phyloP scores from a whole-genome alignment of 2,329 filamentous ascomycete species.

The Alternaria brassicicola region DNA sequence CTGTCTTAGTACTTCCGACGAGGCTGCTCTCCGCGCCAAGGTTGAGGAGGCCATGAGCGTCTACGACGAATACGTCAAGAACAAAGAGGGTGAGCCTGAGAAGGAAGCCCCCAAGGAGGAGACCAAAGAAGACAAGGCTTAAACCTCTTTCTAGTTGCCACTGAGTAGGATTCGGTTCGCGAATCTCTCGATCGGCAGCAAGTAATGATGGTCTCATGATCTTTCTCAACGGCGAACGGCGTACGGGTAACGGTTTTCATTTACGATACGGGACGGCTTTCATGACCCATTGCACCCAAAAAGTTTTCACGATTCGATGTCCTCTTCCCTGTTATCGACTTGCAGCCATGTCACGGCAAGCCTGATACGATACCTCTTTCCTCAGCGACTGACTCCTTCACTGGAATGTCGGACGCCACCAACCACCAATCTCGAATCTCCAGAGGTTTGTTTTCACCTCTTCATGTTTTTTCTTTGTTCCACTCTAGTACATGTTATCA shows the following conservation, averaged over 20 bases:
- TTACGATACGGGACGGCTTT: conserved; percentile 40
- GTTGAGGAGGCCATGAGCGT: conserved; percentile 96
- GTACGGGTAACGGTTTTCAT: conserved; percentile 40
- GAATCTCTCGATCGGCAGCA: conserved; percentile 34
- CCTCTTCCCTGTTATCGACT: conserved; percentile 14
- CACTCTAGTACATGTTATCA: conserved; percentile 32
- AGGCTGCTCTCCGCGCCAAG: conserved; percentile 87
- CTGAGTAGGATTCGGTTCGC: conserved; percentile 40
- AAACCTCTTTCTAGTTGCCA: conserved; percentile 39
- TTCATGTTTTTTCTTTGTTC: conserved; percentile 33
- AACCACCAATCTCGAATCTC: conserved; percentile 18
- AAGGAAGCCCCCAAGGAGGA: conserved; percentile 51
- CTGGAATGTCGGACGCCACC: conserved; percentile 31
- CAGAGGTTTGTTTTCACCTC: conserved; percentile 17
- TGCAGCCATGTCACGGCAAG: conserved; percentile 12
- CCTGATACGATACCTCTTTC: conserved; percentile 20
- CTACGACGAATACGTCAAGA: conserved; percentile 98
- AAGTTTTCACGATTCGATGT: conserved; percentile 44
- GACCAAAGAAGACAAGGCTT: conserved; percentile 56
- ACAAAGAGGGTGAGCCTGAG: conserved; percentile 60
- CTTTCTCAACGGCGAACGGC: conserved; percentile 45
- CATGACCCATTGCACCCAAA: conserved; percentile 43
- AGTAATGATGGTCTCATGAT: conserved; percentile 36
- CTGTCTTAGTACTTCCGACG: conserved; percentile 77
- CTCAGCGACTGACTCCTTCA: conserved; percentile 36